phyloP scores from a whole-genome alignment of 176 grass and related monocot genomes.

The Musa schizocarpa region DNA sequence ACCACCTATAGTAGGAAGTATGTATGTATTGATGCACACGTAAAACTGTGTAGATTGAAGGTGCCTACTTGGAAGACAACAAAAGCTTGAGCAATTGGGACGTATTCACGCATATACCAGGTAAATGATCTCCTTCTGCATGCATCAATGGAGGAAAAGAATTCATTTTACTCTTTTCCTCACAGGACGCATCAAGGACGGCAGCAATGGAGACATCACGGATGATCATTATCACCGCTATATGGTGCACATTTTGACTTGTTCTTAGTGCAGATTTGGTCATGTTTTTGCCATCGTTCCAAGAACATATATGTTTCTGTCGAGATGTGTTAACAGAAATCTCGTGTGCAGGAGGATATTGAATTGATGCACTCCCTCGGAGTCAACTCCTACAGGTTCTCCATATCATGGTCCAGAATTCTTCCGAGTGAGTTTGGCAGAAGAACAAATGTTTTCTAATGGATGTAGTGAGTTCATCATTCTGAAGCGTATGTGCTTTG shows the following conservation, averaged over 20 bases:
- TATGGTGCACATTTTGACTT: slow-evolving; percentile 11
- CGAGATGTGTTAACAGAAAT: neutral
- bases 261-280: neutral
- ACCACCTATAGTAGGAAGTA: too few species aligned
- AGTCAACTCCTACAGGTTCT: slow-evolving; percentile 52
- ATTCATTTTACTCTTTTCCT: neutral
- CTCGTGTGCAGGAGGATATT: slow-evolving; percentile 37
- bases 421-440: slow-evolving; percentile 43
- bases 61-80: slow-evolving; percentile 43
- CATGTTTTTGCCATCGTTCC: too few species aligned
- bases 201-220: slow-evolving; percentile 27
- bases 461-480: too few species aligned
- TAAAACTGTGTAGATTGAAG: slow-evolving; percentile 38
- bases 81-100: slow-evolving; percentile 73
- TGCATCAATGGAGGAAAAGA: neutral
- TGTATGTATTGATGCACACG: too few species aligned
- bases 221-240: slow-evolving; percentile 45
- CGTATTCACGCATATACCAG: slow-evolving; percentile 35
- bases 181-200: slow-evolving; percentile 23
- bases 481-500: too few species aligned
- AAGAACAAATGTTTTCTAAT: neutral
- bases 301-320: too few species aligned
- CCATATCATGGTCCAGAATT: slow-evolving; percentile 64
- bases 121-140: slow-evolving; percentile 5
- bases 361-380: slow-evolving; percentile 45